Base-by-base conservation (phyloP, 192 early-diverging fungal species). In the Lunasporangiospora selenospora region DNA sequence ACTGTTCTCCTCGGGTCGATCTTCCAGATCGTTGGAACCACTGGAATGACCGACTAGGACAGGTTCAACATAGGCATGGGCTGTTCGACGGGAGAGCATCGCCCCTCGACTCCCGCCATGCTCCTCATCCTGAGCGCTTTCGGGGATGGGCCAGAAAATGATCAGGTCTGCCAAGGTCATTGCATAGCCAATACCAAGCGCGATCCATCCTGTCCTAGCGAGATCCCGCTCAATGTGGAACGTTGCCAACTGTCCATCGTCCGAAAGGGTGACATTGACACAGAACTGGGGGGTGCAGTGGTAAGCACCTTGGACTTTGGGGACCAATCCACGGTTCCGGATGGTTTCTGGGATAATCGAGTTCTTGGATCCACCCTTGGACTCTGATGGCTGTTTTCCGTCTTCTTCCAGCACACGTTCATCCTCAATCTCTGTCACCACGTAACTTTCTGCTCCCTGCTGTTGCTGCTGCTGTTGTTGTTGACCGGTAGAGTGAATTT, bases 161-260 rank as follows among this genome's bases (percentile, higher is more conserved):
- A 73, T 37, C 19, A 73, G 46, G 29, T 73, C 67, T 2, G 67
- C 67, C 31, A 45, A 62, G 13, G 67, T 73, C 67, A 73, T 73
- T 10, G 67, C 67, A 43, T 73, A 73, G 13, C 67, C 67, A 8
- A 73, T 58, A 12, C 67, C 67, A 18, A 73, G 47, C 4, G 67
- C 40, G 39, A 73, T 62, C 67, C 67, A 73, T 9, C 67, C 67
- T 2, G 60, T 73, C 9, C 46, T 42, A 11, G 41, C 50, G 3
- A 62, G 27, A 6, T 50, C 18, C 8, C 67, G 53, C 24, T 73
- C 67, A 32, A 73, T 56, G 31, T 73, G 67, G 34, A 73, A 73
- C 5, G 67, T 73, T 1, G 60, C 60, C 30, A 62, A 73, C 18
- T 62, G 29, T 19, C 57, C 67, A 15, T 73, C 67, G 38, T 48